These are phyloP conservation scores for Amylocarpus encephaloides DNA, from an alignment of 2,329 filamentous ascomycete species.

Conservation along the genomic window DNA sequence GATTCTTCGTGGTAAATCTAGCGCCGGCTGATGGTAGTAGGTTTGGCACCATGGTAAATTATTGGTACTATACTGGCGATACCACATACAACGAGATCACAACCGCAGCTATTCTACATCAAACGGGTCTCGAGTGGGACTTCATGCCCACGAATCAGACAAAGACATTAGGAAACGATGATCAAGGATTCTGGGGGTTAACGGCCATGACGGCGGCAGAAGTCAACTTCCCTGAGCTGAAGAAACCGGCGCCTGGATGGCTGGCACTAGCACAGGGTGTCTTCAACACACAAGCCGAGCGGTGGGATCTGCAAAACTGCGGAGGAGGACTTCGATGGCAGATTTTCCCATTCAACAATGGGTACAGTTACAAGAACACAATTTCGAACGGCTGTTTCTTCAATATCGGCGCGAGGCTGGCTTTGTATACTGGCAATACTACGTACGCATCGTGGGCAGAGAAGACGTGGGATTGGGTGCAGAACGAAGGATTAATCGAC, in stretches of 20 bases:
- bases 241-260: constrained; percentile 52
- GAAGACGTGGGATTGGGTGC: constrained; percentile 66
- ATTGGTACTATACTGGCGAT: constrained; percentile 78
- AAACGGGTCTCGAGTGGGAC: constrained; percentile 63
- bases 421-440: constrained; percentile 67
- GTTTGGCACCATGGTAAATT: constrained; percentile 65
- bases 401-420: constrained; percentile 58
- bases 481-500: constrained; percentile 50
- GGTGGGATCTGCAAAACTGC: constrained; percentile 65
- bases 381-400: constrained; percentile 58
- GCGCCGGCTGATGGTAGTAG: constrained; percentile 6
- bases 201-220: constrained; percentile 65
- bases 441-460: constrained; percentile 75
- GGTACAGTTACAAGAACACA: constrained; percentile 69
- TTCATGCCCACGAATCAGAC: constrained; percentile 74
- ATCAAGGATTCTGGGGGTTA: constrained; percentile 68
- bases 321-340: constrained; percentile 75
- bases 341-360: constrained; percentile 74
- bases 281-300: constrained; percentile 68
- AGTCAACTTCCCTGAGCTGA: constrained; percentile 53
- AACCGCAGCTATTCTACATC: constrained; percentile 66
- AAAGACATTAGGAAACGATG: constrained; percentile 56
- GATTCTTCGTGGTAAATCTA: neutral
- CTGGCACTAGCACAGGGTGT: constrained; percentile 69
- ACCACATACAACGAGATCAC: constrained; percentile 52